Percentiles rank a stretch among this genome's conserved stretches.
Evolutionary conservation across 495 filamentous ascomycete species (phyloP).

Genomic region (Podospora conica): DNA sequence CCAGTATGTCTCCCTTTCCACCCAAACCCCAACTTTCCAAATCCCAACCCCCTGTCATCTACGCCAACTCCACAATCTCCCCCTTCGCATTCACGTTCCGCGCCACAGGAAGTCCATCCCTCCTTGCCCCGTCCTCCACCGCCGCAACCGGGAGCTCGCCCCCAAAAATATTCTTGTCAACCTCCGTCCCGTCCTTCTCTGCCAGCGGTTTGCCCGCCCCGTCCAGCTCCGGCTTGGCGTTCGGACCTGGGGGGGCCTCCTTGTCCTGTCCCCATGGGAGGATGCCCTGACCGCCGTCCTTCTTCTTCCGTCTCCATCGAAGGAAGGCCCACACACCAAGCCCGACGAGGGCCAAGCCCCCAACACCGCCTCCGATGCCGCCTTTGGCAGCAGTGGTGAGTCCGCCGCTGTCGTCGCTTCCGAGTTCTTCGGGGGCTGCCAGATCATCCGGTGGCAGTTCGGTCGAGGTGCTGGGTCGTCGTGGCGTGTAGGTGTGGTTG

Average conservation of each 20-base stretch:
- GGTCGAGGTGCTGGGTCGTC: background rate
- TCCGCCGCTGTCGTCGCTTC: background rate
- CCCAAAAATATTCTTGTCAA: background rate
- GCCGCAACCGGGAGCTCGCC: background rate
- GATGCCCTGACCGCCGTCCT: background rate
- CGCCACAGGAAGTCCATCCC: background rate
- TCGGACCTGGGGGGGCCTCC: background rate
- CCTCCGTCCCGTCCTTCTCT: background rate
- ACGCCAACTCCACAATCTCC: background rate
- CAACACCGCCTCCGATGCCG: background rate
- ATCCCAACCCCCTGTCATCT: background rate
- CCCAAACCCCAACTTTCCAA: background rate
- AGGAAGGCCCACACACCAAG: background rate
- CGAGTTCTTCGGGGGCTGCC: background rate
- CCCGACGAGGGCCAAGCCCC: background rate
- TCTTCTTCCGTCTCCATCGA: background rate
- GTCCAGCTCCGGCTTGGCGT: background rate
- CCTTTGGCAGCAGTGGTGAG: background rate
- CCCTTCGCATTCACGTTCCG: background rate
- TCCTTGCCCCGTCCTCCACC: too few relatives aligned
- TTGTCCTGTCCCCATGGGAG: background rate
- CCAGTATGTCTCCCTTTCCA: too few relatives aligned
- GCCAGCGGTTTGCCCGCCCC: background rate
- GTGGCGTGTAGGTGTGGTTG: background rate
- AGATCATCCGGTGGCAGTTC: background rate